phyloP scores from a whole-genome alignment of 257 asterid species.

The Solanum clarkiae region DNA sequence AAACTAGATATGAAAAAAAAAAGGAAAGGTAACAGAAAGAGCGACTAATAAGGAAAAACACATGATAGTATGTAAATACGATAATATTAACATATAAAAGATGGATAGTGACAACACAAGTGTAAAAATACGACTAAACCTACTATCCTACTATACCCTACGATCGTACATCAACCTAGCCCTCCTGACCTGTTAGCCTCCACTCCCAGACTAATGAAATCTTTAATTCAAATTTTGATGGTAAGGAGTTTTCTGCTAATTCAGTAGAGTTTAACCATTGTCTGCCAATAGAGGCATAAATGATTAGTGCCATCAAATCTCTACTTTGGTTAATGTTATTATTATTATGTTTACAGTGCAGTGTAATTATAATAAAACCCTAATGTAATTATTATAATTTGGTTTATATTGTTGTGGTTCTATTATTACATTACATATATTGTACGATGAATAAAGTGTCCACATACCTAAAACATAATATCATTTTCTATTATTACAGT shows the following conservation, averaged over 20 bases:
- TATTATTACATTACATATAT: not conserved
- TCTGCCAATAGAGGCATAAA: not conserved
- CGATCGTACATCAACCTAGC: no score
- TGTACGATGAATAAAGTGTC: constrained; percentile 1
- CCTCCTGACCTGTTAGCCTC: no score
- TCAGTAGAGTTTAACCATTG: not conserved
- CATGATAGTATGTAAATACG: no score
- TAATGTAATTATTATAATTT: constrained; percentile 8
- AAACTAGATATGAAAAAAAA: no score
- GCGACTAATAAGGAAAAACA: no score
- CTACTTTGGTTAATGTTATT: not conserved
- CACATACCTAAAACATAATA: constrained; percentile 8
- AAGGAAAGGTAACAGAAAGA: no score
- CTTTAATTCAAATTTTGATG: not conserved
- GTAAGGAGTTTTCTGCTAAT: not conserved
- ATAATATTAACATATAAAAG: no score
- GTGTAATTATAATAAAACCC: constrained; percentile 4
- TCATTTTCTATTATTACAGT: not conserved
- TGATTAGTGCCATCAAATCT: constrained; percentile 11
- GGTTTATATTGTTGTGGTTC: not conserved
- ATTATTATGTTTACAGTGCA: constrained; percentile 2
- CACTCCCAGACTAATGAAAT: not conserved
- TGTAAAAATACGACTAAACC: no score
- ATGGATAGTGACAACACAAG: no score
- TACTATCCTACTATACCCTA: no score